Evolutionary conservation across 768 basidiomycete species (phyloP), one percentile per base, ranked within the genome.

Genomic region (Peribolospora baueri): DNA sequence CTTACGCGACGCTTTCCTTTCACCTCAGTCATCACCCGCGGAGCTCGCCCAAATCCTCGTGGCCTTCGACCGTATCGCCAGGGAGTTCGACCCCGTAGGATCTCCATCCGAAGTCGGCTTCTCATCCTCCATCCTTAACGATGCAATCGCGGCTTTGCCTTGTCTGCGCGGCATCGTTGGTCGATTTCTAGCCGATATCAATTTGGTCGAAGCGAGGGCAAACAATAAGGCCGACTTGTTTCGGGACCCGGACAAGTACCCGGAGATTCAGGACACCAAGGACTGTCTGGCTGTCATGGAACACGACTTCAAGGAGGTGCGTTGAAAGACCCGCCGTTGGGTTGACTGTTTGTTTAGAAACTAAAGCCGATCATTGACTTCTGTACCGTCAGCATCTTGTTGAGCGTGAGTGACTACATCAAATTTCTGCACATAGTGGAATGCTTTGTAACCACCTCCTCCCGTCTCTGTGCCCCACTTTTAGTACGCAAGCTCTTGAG

Each of bases 31-130:
- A 53, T 80, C 81, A 1, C 83, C 90, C 0, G 73, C 78, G 63
- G 91, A 98, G 64, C 73, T 95, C 9, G 75, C 78, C 0, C 65
- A 76, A 5, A 70, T 95, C 11, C 73, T 97, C 5, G 72, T 76
- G 5, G 82, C 84, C 3, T 82, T 95, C 60, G 70, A 74, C 45
- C 79, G 76, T 53, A 71, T 93, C 48, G 80, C 76, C 0, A 67
- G 66, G 37, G 74, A 80, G 2, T 87, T 85, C 59, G 71, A 74
- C 7, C 65, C 64, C 11, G 67, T 75, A 7, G 67, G 71, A 1
- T 62, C 63, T n/a, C 68, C 68, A 14, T 62, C 70, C 3, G 69
- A 72, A 36, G 73, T 71, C 48, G 76, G 77, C 5, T 80, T 87
- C 62, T 71, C 72, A 43, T 82, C 84, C 3, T 59, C 62, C 3